These are phyloP conservation scores for Euptelea pleiosperma DNA, from an alignment of 164 flowering plant genomes.

Conservation along the genomic window DNA sequence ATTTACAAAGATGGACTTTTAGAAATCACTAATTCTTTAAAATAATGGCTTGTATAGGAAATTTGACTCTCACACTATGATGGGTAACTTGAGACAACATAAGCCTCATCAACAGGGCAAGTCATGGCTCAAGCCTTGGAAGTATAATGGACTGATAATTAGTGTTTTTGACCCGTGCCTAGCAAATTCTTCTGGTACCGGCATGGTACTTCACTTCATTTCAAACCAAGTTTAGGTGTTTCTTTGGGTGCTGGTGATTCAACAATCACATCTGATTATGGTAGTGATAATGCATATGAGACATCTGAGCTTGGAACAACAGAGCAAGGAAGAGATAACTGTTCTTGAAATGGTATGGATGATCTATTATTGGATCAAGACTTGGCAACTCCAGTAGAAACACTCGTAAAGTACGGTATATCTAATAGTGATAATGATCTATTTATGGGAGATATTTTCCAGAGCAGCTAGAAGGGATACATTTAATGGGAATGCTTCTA, in stretches of 20 bases:
- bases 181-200: slow-evolving; percentile 33
- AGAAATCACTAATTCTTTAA: too few relatives aligned
- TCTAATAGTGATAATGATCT: slow-evolving; percentile 77
- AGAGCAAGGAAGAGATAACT: slow-evolving; percentile 50
- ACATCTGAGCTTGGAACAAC: slow-evolving; percentile 87
- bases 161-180: too few relatives aligned
- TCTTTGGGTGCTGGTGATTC: slow-evolving; percentile 53
- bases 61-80: too few relatives aligned
- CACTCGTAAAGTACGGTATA: slow-evolving; percentile 60
- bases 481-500: slow-evolving; percentile 52
- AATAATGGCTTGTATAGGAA: too few relatives aligned
- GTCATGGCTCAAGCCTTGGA: too few relatives aligned
- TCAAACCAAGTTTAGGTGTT: slow-evolving; percentile 38
- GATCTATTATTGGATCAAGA: slow-evolving; percentile 70
- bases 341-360: slow-evolving; percentile 66
- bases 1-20: too few relatives aligned
- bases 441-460: slow-evolving; percentile 63
- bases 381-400: slow-evolving; percentile 54
- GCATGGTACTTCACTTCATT: slow-evolving; percentile 33
- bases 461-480: slow-evolving; percentile 63
- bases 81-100: too few relatives aligned
- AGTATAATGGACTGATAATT: too few relatives aligned
- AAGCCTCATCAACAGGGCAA: too few relatives aligned
- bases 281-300: slow-evolving; percentile 90
- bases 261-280: slow-evolving; percentile 71